phyloP scores from a whole-genome alignment of 2,329 filamentous ascomycete species.

The Pseudogymnoascus sp. region DNA sequence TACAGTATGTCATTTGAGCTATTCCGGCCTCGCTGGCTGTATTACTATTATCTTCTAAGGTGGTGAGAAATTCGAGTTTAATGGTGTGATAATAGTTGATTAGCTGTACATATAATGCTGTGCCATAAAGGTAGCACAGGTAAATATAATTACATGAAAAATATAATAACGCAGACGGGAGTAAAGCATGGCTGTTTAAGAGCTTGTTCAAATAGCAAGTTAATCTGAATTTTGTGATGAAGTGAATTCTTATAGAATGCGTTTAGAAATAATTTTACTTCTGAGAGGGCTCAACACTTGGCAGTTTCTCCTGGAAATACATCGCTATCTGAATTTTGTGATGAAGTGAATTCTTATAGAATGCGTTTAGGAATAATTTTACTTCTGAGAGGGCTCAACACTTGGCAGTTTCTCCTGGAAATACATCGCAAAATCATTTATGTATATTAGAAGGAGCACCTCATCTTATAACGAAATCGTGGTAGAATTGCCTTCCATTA shows the following conservation, averaged over 20 bases:
- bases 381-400: neutral
- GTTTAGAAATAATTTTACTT: too few relatives aligned
- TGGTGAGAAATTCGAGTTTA: neutral
- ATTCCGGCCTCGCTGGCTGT: neutral
- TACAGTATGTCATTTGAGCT: slow-evolving; percentile 12
- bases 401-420: neutral
- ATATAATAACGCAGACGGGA: neutral
- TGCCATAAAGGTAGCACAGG: neutral
- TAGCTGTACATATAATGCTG: neutral
- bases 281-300: neutral
- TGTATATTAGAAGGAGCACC: neutral
- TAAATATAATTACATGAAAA: neutral
- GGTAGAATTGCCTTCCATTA: neutral
- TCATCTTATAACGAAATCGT: neutral
- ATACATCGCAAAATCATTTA: neutral
- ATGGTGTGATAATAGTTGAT: neutral
- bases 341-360: neutral
- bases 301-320: too few relatives aligned
- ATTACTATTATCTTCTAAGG: neutral
- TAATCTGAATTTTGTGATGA: neutral
- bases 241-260: neutral
- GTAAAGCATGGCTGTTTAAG: neutral
- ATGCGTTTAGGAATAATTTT: too few relatives aligned
- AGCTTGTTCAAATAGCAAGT: neutral
- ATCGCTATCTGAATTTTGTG: neutral